Evolutionary conservation across 441 rosid species (phyloP).

Genomic region (Daphne laureola): DNA sequence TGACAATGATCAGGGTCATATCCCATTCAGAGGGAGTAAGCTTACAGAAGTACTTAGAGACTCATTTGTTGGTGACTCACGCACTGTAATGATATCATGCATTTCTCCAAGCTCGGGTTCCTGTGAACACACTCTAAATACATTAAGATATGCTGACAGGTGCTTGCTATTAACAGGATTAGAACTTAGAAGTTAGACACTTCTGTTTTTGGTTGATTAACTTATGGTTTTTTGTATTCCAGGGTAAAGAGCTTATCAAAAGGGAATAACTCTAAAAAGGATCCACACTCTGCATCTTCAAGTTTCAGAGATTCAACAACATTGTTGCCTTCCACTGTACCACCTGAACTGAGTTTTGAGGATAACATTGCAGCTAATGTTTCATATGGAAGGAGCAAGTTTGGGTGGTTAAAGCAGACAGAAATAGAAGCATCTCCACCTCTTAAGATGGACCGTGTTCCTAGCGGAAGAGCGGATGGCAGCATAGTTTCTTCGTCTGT

Average conservation of each 20-base stretch:
- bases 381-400: conserved; percentile 33
- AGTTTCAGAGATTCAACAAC: conserved; percentile 47
- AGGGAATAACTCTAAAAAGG: conserved; percentile 63
- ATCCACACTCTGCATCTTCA: conserved; percentile 35
- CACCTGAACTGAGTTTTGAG: conserved; percentile 29
- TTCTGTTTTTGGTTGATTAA: not conserved
- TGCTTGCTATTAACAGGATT: conserved; percentile 17
- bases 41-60: conserved; percentile 91
- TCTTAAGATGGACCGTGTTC: conserved; percentile 19
- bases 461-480: conserved; percentile 32
- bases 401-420: conserved; percentile 34
- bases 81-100: conserved; percentile 92
- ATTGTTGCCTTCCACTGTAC: conserved; percentile 30
- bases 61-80: conserved; percentile 87
- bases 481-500: conserved; percentile 21
- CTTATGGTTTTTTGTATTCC: conserved; percentile 19
- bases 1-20: conserved; percentile 92
- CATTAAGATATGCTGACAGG: conserved; percentile 93
- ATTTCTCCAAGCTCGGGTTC: conserved; percentile 95
- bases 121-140: conserved; percentile 90
- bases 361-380: conserved; percentile 27
- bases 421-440: conserved; percentile 35
- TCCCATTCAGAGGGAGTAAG: conserved; percentile 95
- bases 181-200: not conserved
- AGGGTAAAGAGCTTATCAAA: conserved; percentile 92